Evolutionary conservation across 768 basidiomycete genomes (phyloP).

Genomic region (Pholiota molesta): DNA sequence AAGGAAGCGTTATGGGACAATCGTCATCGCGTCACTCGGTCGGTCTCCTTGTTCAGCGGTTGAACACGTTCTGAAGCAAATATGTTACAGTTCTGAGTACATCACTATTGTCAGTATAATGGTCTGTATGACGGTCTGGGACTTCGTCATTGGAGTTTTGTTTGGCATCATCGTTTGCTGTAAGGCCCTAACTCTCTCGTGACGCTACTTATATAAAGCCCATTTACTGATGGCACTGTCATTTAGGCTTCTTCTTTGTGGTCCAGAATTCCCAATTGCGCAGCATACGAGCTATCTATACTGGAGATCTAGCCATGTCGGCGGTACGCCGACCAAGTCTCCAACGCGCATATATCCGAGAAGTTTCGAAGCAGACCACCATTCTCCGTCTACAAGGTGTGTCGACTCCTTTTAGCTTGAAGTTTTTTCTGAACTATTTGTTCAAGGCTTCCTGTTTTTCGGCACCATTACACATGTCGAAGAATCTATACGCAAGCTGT

Average conservation of each 20-base stretch:
- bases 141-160: conserved; percentile 92
- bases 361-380: conserved; percentile 89
- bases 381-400: conserved; percentile 85
- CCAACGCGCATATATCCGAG: conserved; percentile 89
- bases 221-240: not conserved
- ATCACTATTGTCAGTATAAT: conserved; percentile 86
- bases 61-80: conserved; percentile 1
- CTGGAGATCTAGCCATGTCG: conserved; percentile 84
- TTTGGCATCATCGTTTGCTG: conserved; percentile 93
- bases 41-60: conserved; percentile 23
- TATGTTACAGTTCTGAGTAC: conserved; percentile 64
- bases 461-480: conserved; percentile 93
- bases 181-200: conserved; percentile 35
- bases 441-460: conserved; percentile 82
- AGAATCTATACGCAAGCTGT: conserved; percentile 75
- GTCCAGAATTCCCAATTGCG: conserved; percentile 86
- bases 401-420: not conserved
- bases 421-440: not conserved
- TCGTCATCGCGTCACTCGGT: conserved; percentile 81
- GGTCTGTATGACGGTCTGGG: conserved; percentile 91
- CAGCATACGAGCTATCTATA: conserved; percentile 83
- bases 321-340: conserved; percentile 88
- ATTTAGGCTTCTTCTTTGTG: conserved; percentile 91
- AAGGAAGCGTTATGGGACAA: conserved; percentile 99
- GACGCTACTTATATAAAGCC: not conserved